phyloP scores from a whole-genome alignment of 352 stramenopile species.

The Globisporangium canariense region DNA sequence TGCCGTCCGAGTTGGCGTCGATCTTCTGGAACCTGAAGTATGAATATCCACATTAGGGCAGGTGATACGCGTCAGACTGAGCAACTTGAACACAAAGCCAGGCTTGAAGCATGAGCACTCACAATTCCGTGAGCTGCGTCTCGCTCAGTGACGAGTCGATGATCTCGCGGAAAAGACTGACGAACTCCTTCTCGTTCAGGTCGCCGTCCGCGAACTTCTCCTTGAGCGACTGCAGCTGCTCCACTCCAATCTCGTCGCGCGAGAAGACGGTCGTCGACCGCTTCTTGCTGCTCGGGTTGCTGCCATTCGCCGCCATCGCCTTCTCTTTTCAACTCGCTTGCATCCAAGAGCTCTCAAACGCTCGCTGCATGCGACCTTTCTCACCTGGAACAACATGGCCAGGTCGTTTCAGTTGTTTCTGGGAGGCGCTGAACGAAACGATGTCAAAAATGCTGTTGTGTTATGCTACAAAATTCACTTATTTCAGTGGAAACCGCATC shows the following conservation, averaged over 20 bases:
- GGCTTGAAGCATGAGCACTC: slow-evolving; percentile 15
- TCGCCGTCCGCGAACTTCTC: slow-evolving; percentile 82
- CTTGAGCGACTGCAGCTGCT: slow-evolving; percentile 81
- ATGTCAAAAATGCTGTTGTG: slow-evolving; percentile 9
- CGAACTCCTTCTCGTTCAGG: slow-evolving; percentile 83
- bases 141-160: slow-evolving; percentile 74
- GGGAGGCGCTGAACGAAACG: not conserved
- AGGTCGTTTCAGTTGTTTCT: not conserved
- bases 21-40: slow-evolving; percentile 80
- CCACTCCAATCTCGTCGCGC: slow-evolving; percentile 75
- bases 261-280: slow-evolving; percentile 67
- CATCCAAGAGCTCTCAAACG: not conserved
- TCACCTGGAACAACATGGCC: not conserved
- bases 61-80: too few relatives aligned
- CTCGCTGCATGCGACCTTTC: not conserved
- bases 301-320: slow-evolving; percentile 10
- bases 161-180: slow-evolving; percentile 80
- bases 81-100: too few relatives aligned
- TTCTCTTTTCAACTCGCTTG: not conserved
- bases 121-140: slow-evolving; percentile 79
- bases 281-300: slow-evolving; percentile 13
- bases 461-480: slow-evolving; percentile 5
- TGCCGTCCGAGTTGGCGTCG: slow-evolving; percentile 83
- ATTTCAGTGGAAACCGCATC: slow-evolving; percentile 1
- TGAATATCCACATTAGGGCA: too few relatives aligned